Conservation (phyloP, 768 basidiomycete genomes). For the Agrocybe pediades region DNA sequence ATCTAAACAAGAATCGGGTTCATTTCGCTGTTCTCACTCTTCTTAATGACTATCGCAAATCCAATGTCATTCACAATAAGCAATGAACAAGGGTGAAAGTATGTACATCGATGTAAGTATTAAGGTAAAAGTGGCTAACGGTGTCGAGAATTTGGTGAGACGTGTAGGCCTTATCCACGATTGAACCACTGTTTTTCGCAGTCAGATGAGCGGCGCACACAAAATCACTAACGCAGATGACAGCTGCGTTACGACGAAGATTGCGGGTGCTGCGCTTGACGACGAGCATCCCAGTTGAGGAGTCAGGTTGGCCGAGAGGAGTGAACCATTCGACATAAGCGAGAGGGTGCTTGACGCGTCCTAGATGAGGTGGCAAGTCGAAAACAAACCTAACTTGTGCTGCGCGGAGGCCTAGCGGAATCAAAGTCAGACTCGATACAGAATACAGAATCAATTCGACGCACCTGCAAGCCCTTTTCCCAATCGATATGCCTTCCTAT, state of each 20-base stretch:
- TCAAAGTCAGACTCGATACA: slow-evolving; percentile 22
- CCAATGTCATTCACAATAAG: slow-evolving; percentile 9
- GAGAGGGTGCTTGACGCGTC: slow-evolving; percentile 13
- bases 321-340: slow-evolving; percentile 26
- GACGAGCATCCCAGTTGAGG: slow-evolving; percentile 12
- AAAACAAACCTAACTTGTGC: slow-evolving; percentile 12
- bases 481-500: no score
- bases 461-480: no score
- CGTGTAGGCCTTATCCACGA: no score
- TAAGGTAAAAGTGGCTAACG: no score
- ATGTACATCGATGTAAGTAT: no score
- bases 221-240: slow-evolving; percentile 13
- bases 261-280: slow-evolving; percentile 12
- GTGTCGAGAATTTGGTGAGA: no score
- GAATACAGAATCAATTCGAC: slow-evolving; percentile 15
- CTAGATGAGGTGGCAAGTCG: slow-evolving; percentile 2
- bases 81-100: neutral
- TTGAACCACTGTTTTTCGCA: no score
- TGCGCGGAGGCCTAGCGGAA: slow-evolving; percentile 17
- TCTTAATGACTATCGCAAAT: no score
- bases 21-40: no score
- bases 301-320: slow-evolving; percentile 16
- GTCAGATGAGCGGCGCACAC: neutral
- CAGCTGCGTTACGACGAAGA: slow-evolving; percentile 7
- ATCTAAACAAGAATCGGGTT: no score